Evolutionary conservation across 495 filamentous ascomycete species (phyloP).

Genomic region (Hyphodiscus hymeniophilus): DNA sequence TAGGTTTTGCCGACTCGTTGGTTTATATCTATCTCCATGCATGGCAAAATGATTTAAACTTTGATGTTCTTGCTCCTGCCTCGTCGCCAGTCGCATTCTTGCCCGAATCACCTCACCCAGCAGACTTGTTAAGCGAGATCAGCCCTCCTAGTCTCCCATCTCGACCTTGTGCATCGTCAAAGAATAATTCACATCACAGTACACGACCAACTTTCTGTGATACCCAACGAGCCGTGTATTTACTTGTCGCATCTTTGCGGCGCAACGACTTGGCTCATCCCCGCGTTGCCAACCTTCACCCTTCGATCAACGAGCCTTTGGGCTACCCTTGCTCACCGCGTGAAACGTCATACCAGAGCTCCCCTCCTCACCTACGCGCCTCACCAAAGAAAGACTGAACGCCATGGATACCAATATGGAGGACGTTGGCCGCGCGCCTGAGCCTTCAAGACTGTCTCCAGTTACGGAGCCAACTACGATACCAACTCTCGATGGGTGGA

Average conservation of each 20-base stretch:
- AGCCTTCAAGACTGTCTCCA: constrained; percentile 67
- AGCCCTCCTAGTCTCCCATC: not conserved
- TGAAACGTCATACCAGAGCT: constrained; percentile 18
- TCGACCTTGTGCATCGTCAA: not conserved
- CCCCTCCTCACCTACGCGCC: constrained; percentile 27
- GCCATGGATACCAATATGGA: constrained; percentile 97
- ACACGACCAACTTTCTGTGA: constrained; percentile 13
- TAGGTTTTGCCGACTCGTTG: too few relatives aligned
- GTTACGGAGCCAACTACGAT: constrained; percentile 77
- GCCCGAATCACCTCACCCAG: too few relatives aligned
- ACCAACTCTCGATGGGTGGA: constrained; percentile 94
- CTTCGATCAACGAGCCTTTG: not conserved
- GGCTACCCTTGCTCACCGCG: constrained; percentile 8
- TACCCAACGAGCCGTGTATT: constrained; percentile 15
- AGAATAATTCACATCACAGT: not conserved
- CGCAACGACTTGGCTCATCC: not conserved
- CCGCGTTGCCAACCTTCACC: not conserved
- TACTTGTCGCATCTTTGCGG: constrained; percentile 3
- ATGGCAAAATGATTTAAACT: too few relatives aligned
- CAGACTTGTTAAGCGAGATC: constrained; percentile 16
- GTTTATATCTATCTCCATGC: too few relatives aligned
- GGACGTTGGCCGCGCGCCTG: constrained; percentile 82
- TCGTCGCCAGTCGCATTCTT: constrained; percentile 2
- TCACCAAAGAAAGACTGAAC: constrained; percentile 44
- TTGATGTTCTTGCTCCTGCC: too few relatives aligned